Evolutionary conservation across 2,329 filamentous ascomycete species (phyloP).

Genomic region (Gyromitra esculenta): DNA sequence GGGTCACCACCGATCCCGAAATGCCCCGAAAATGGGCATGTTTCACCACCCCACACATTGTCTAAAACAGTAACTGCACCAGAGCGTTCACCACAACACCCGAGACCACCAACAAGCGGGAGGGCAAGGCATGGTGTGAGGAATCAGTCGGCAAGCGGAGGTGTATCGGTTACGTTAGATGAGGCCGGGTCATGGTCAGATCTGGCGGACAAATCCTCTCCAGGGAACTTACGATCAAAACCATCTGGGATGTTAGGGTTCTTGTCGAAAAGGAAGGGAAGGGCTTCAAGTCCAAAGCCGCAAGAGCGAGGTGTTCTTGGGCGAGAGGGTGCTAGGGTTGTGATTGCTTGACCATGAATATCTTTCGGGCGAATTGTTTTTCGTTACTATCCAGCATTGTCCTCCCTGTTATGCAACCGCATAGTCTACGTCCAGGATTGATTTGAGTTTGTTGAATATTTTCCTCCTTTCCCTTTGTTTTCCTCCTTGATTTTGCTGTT

Average conservation of each 20-base stretch:
- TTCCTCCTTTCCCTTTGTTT: conserved; percentile 31
- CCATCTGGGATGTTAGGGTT: conserved; percentile 91
- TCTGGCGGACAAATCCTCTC: conserved; percentile 63
- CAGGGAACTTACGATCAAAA: conserved; percentile 64
- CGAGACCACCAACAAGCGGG: conserved; percentile 60
- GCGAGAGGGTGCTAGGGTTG: conserved; percentile 89
- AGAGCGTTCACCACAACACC: conserved; percentile 57
- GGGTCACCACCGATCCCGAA: conserved; percentile 55
- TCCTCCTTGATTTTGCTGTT: conserved; percentile 22
- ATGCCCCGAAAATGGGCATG: conserved; percentile 53
- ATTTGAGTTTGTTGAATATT: conserved; percentile 16
- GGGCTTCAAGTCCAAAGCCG: conserved; percentile 91
- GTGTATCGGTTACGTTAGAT: conserved; percentile 89
- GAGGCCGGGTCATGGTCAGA: conserved; percentile 91
- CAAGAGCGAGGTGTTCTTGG: conserved; percentile 92
- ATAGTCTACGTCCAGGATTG: conserved; percentile 33
- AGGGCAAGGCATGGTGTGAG: conserved; percentile 68
- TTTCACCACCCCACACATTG: conserved; percentile 58
- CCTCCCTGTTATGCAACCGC: conserved; percentile 16
- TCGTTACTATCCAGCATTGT: not conserved
- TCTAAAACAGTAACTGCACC: conserved; percentile 54
- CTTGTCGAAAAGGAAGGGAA: conserved; percentile 85
- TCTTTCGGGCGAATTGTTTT: not conserved
- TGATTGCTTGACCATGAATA: conserved; percentile 69
- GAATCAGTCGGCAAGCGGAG: conserved; percentile 65